phyloP scores from a whole-genome alignment of 176 grass and related monocot species.

The Saccharum officinarum region DNA sequence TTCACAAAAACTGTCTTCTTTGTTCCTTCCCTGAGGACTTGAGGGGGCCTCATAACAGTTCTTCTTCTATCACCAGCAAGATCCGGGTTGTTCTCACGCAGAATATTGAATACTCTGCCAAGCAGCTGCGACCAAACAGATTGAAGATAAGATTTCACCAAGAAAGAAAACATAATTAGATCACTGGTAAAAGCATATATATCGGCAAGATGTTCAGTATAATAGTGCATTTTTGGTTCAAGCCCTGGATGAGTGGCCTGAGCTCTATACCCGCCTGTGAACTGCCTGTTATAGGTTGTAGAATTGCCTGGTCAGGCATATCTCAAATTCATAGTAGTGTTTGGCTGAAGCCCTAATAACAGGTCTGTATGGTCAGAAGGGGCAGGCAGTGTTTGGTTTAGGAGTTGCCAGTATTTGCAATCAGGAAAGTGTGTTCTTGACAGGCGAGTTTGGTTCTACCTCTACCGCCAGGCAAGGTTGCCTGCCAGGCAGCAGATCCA shows the following conservation, averaged over 20 bases:
- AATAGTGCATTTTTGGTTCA: not conserved
- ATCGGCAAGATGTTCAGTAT: not conserved
- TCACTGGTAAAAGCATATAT: not conserved
- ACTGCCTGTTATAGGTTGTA: not conserved
- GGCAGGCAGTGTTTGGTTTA: not conserved
- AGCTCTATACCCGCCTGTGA: not conserved
- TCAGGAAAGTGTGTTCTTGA: not conserved
- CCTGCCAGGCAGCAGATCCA: not conserved
- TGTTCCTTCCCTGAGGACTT: constrained; percentile 98
- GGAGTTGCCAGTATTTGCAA: not conserved
- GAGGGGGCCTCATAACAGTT: constrained; percentile 97
- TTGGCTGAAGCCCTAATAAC: not conserved
- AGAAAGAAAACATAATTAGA: constrained; percentile 13
- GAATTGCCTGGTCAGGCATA: not conserved
- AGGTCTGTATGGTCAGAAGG: not conserved
- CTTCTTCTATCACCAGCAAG: constrained; percentile 95
- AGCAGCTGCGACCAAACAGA: constrained; percentile 58
- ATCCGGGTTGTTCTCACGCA: constrained; percentile 98
- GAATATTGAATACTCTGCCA: constrained; percentile 96
- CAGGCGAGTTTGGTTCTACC: not conserved
- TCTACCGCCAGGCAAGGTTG: not conserved
- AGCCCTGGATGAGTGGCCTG: not conserved
- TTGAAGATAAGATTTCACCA: constrained; percentile 20
- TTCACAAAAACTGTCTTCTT: constrained; percentile 99
- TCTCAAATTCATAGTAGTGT: not conserved